Evolutionary conservation across 148 eudicot species (phyloP).

Genomic region (Vaccinium corymbosum): DNA sequence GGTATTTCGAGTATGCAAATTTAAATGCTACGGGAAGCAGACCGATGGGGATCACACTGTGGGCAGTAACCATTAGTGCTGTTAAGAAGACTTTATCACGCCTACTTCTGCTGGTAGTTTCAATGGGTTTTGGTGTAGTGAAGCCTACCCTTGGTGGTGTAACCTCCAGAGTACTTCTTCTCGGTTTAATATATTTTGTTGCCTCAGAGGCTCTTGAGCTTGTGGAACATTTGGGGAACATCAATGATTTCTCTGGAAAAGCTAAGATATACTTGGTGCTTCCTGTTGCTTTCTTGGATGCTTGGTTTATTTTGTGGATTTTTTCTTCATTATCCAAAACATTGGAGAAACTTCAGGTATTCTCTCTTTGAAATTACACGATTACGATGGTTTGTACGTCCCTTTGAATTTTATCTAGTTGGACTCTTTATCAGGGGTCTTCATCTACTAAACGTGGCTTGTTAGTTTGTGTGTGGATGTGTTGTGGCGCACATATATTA

Average conservation of each 20-base stretch:
- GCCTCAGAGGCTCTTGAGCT: conserved; percentile 92
- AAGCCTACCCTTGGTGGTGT: conserved; percentile 93
- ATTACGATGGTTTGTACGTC: background rate
- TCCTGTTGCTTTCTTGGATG: conserved; percentile 83
- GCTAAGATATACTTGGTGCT: conserved; percentile 71
- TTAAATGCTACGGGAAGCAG: conserved; percentile 75
- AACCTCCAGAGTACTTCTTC: conserved; percentile 65
- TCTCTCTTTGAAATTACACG: background rate
- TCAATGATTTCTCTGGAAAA: conserved; percentile 86
- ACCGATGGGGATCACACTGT: conserved; percentile 83
- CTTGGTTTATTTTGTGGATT: conserved; percentile 85
- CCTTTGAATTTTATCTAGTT: background rate
- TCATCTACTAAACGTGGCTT: background rate
- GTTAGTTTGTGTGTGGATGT: background rate
- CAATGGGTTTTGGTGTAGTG: conserved; percentile 96
- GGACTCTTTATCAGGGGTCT: background rate
- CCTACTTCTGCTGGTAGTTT: conserved; percentile 83
- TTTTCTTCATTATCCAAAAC: conserved; percentile 83
- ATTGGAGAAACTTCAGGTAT: conserved; percentile 90
- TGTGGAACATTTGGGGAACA: conserved; percentile 84
- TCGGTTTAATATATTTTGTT: conserved; percentile 65
- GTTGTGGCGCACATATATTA: background rate
- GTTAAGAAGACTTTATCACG: conserved; percentile 85
- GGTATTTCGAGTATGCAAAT: conserved; percentile 92
- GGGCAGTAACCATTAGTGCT: conserved; percentile 88